Conservation (phyloP, 164 flowering plant genomes). For the Vitis labrusca region DNA sequence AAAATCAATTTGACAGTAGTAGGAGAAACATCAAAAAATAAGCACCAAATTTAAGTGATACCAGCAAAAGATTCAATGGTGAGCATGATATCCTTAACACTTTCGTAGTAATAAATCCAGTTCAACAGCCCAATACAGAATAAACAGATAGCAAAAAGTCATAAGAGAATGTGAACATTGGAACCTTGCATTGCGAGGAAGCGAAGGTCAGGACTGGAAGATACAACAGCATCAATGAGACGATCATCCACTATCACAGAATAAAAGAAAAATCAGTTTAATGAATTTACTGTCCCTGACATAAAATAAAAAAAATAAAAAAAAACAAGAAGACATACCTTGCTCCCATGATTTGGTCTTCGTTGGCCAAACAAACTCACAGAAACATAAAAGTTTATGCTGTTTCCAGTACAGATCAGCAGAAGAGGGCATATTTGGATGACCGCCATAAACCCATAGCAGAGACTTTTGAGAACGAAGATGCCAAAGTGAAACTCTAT, state of each 20-base stretch:
- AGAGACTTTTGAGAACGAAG: slow-evolving; percentile 53
- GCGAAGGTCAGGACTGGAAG: slow-evolving; percentile 57
- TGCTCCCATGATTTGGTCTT: slow-evolving; percentile 23
- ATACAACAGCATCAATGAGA: slow-evolving; percentile 35
- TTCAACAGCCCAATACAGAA: background rate
- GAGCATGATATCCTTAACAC: no score
- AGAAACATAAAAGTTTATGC: slow-evolving; percentile 47
- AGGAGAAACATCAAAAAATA: background rate
- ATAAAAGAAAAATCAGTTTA: background rate
- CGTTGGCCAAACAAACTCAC: slow-evolving; percentile 61
- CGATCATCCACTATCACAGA: slow-evolving; percentile 20
- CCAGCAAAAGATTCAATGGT: no score
- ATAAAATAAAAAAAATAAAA: background rate
- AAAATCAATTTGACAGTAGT: no score
- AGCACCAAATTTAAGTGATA: background rate
- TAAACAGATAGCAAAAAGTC: background rate
- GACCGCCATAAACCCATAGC: slow-evolving; percentile 91
- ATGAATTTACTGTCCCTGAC: background rate
- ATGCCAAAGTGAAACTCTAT: slow-evolving; percentile 23
- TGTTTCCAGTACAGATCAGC: slow-evolving; percentile 46
- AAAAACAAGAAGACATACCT: slow-evolving; percentile 21
- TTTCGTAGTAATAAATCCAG: no score
- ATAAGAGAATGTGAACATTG: background rate
- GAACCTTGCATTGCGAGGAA: slow-evolving; percentile 74
- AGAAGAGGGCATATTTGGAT: slow-evolving; percentile 78